phyloP scores from a whole-genome alignment of 805 yeast genomes.

The Pichia nakasei region DNA sequence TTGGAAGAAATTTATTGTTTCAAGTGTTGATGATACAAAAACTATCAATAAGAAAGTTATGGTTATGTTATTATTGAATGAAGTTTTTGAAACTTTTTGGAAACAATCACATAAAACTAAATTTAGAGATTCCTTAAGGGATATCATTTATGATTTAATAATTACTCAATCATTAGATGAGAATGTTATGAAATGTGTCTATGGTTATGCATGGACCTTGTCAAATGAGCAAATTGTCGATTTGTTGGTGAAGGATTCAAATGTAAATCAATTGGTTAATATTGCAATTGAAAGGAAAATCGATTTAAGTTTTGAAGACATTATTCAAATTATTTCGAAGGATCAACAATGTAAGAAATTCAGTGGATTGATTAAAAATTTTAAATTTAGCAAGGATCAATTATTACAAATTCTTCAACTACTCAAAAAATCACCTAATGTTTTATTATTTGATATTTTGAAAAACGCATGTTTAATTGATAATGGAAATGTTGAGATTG shows the following conservation, averaged over 20 bases:
- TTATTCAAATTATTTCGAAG: background rate
- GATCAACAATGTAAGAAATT: background rate
- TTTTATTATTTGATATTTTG: conserved; percentile 3
- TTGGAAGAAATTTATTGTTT: conserved; percentile 18
- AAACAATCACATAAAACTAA: background rate
- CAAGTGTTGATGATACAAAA: background rate
- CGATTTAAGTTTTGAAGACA: background rate
- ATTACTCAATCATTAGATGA: background rate
- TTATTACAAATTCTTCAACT: background rate
- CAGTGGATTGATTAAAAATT: background rate
- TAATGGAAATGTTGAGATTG: background rate
- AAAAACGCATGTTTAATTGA: background rate
- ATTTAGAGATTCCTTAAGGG: background rate
- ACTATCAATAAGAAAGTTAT: background rate
- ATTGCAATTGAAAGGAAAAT: conserved; percentile 1
- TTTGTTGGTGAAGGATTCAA: background rate
- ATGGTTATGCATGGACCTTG: conserved; percentile 6
- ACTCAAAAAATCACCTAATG: background rate
- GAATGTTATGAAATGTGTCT: background rate
- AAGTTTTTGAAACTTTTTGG: conserved; percentile 17
- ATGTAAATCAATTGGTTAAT: background rate
- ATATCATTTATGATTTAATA: background rate
- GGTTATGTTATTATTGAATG: conserved; percentile 20
- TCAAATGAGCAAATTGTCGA: conserved; percentile 4
- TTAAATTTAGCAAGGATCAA: conserved; percentile 1